Base-by-base conservation (phyloP, 306 rosid genomes). In the Dalbergia oliveri region DNA sequence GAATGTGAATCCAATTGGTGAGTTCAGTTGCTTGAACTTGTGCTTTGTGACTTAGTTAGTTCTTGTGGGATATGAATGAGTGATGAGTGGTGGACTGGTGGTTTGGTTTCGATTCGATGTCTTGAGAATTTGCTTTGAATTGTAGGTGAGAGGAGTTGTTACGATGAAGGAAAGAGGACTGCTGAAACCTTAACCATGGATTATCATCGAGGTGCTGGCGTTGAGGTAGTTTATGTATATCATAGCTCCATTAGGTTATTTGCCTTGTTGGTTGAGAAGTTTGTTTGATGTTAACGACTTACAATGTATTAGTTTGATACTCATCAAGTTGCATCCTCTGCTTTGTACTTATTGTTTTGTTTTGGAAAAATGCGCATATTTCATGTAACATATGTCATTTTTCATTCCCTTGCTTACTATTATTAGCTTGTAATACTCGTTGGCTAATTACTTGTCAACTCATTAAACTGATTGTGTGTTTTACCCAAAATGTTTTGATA, bases 201-300 rank as follows among this genome's bases (percentile, higher is more conserved):
- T 85, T 95, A 95, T 79, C 98, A 95, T 84, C 92, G 99, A 35
- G 99, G 98, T 59, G 99, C 94, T 19, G 99, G 82, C n/a, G 99
- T 95, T 67, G 99, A 95, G 97, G 99, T 95, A 85, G 74, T 19
- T 31, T 67, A 68, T 37, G 31, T 23, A 3, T 56, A 63, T 69
- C 51, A 34, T 62, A 14, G 73, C 67, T 78, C 8, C 33, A 44
- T 6, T 50, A 34, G 35, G 11, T 70, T 58, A 6, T 61, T 53
- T 41, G 31, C 50, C 11, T 70, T 76, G 4, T 59, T 60, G 11
- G 74, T 34, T 50, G 9, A 39, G 21, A 65, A 8, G n/a, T 64
- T 50, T 19, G 19, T 76, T 54, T 37, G n/a, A 62, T 43, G 43
- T 37, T 51, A 35, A 50, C 2, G 7, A 50, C 57, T 54, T 54